phyloP scores from a whole-genome alignment of 2,329 filamentous ascomycete species.

The Amauroascus verrucosus region DNA sequence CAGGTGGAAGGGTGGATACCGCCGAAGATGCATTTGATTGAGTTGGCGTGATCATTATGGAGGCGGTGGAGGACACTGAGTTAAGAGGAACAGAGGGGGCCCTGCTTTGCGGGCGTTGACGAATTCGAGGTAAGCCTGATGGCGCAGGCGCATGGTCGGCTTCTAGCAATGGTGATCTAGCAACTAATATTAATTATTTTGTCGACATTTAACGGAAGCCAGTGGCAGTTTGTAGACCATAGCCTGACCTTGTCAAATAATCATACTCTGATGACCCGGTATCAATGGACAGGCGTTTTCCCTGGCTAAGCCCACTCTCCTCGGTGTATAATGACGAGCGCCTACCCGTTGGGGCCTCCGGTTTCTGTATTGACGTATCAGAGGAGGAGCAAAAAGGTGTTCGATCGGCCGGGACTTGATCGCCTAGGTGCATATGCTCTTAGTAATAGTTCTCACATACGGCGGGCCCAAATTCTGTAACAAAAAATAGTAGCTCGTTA shows the following conservation, averaged over 20 bases:
- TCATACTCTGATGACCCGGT: slow-evolving; percentile 59
- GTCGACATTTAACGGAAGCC: slow-evolving; percentile 4
- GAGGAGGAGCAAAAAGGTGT: background rate
- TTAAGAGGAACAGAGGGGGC: slow-evolving; percentile 54
- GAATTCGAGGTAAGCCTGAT: slow-evolving; percentile 84
- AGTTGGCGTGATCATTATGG: slow-evolving; percentile 58
- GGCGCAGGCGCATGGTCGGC: slow-evolving; percentile 78
- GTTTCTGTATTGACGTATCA: slow-evolving; percentile 1
- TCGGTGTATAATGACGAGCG: slow-evolving; percentile 30
- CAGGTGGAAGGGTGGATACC: slow-evolving; percentile 48
- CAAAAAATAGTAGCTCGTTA: background rate
- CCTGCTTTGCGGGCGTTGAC: slow-evolving; percentile 65
- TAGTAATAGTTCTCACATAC: slow-evolving; percentile 3
- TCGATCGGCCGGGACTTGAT: slow-evolving; percentile 1
- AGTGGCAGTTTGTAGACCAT: background rate
- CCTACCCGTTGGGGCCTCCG: background rate
- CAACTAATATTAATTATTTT: slow-evolving; percentile 9
- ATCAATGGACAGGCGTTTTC: slow-evolving; percentile 69
- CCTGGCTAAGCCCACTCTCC: slow-evolving; percentile 49
- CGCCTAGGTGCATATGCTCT: slow-evolving; percentile 2
- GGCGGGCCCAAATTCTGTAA: no score
- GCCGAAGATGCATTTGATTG: slow-evolving; percentile 51
- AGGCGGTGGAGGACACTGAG: slow-evolving; percentile 50
- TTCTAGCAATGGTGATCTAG: slow-evolving; percentile 72
- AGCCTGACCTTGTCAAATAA: slow-evolving; percentile 57